Conservation (phyloP, 2,329 filamentous ascomycete species). For the Pyrenophora teres region DNA sequence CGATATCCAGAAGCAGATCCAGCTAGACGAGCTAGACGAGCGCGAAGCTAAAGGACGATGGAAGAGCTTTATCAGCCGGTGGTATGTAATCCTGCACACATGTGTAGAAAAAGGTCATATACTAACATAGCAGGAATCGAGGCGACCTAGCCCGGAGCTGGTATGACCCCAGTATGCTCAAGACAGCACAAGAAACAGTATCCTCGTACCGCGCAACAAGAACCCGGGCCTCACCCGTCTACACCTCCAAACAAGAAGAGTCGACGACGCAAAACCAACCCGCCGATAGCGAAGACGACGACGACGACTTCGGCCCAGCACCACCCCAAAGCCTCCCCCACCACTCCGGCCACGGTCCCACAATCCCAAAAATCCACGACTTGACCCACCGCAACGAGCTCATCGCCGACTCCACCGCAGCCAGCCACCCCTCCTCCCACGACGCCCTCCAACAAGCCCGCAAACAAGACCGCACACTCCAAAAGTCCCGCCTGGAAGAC, state of each 20-base stretch:
- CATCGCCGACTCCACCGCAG: constrained; percentile 58
- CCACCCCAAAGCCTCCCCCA: constrained; percentile 50
- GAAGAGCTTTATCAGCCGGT: constrained; percentile 91
- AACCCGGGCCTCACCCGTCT: constrained; percentile 26
- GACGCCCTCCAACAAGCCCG: constrained; percentile 65
- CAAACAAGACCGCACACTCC: constrained; percentile 65
- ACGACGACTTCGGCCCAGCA: constrained; percentile 58
- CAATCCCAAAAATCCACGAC: constrained; percentile 74
- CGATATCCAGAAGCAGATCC: constrained; percentile 80
- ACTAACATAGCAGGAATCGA: constrained; percentile 71
- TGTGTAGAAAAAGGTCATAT: not conserved
- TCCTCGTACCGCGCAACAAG: constrained; percentile 20
- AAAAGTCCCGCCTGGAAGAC: constrained; percentile 78
- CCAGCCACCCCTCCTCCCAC: constrained; percentile 49
- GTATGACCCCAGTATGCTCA: constrained; percentile 81
- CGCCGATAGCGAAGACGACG: constrained; percentile 21
- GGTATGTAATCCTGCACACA: constrained; percentile 58
- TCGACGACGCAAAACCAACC: constrained; percentile 3
- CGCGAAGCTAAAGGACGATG: constrained; percentile 81
- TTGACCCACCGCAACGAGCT: constrained; percentile 68
- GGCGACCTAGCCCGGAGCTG: constrained; percentile 86
- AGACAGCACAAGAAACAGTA: constrained; percentile 53
- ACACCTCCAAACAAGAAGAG: constrained; percentile 12
- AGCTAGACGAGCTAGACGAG: constrained; percentile 70
- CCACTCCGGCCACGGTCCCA: constrained; percentile 54